These are phyloP conservation scores for Hericium rajendrae DNA, from an alignment of 768 basidiomycete genomes.

Conservation along the genomic window DNA sequence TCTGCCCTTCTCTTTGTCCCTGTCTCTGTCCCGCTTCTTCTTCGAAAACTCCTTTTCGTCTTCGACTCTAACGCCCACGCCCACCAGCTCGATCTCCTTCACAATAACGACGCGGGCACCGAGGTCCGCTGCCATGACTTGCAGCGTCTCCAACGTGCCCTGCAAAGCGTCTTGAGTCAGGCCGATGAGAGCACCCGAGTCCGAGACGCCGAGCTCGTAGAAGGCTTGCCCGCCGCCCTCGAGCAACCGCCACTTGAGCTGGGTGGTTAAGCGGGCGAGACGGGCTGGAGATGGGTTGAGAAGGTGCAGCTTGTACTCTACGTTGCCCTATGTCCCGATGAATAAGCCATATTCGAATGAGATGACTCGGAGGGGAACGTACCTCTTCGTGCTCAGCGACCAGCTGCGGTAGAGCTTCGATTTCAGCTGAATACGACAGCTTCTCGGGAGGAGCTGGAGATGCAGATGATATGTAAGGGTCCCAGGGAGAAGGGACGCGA, in stretches of 20 bases:
- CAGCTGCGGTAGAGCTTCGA: slow-evolving; percentile 45
- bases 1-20: slow-evolving; percentile 1
- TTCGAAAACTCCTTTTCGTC: slow-evolving; percentile 27
- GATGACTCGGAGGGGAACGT: slow-evolving; percentile 2
- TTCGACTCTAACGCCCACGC: slow-evolving; percentile 29
- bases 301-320: slow-evolving; percentile 92
- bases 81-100: slow-evolving; percentile 73
- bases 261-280: slow-evolving; percentile 80
- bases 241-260: slow-evolving; percentile 84
- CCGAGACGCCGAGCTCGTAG: slow-evolving; percentile 60
- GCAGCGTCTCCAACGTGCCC: slow-evolving; percentile 75
- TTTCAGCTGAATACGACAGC: slow-evolving; percentile 19
- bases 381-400: slow-evolving; percentile 69
- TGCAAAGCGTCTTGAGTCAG: slow-evolving; percentile 66
- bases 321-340: slow-evolving; percentile 49
- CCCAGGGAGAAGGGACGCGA: slow-evolving; percentile 77
- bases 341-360: background rate
- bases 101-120: slow-evolving; percentile 88
- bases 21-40: slow-evolving; percentile 22
- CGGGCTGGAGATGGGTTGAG: slow-evolving; percentile 67
- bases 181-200: slow-evolving; percentile 82
- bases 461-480: slow-evolving; percentile 48
- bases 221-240: slow-evolving; percentile 47
- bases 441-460: slow-evolving; percentile 30
- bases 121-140: slow-evolving; percentile 90